Conservation (phyloP, 73 alveolate species). For the Blepharisma stoltei region DNA sequence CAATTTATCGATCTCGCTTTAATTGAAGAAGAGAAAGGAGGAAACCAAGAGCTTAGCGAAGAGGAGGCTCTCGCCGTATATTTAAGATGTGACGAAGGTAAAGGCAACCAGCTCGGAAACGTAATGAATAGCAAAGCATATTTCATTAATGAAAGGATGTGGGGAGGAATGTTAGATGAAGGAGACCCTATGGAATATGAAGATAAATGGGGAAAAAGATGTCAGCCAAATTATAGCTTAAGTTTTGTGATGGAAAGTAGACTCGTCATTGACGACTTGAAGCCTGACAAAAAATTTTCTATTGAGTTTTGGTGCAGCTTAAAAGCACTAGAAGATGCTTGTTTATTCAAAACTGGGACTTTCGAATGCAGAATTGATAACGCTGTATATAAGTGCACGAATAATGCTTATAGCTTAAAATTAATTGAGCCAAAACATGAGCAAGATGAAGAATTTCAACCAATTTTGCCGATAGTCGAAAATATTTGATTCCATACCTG, state of each 20-base stretch:
- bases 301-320: conserved; percentile 3
- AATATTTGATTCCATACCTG: not conserved
- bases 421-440: too few species aligned
- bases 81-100: conserved; percentile 28
- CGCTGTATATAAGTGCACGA: too few species aligned
- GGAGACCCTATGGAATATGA: conserved; percentile 25
- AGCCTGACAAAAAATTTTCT: not conserved
- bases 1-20: conserved; percentile 1
- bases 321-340: too few species aligned
- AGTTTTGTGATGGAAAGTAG: not conserved
- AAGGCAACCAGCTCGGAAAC: not conserved
- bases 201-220: conserved; percentile 28
- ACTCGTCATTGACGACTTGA: not conserved
- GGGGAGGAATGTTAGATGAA: conserved; percentile 29
- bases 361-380: too few species aligned
- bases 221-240: not conserved
- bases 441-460: too few species aligned
- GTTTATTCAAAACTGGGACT: too few species aligned
- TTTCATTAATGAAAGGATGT: conserved; percentile 13
- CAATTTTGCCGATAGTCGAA: too few species aligned
- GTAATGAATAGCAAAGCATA: not conserved
- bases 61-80: not conserved
- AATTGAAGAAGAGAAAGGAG: not conserved
- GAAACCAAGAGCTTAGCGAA: not conserved
- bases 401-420: too few species aligned